Evolutionary conservation across 768 basidiomycete species (phyloP), one percentile per base, ranked within the genome.

Genomic region (Albatrellus ellisii): DNA sequence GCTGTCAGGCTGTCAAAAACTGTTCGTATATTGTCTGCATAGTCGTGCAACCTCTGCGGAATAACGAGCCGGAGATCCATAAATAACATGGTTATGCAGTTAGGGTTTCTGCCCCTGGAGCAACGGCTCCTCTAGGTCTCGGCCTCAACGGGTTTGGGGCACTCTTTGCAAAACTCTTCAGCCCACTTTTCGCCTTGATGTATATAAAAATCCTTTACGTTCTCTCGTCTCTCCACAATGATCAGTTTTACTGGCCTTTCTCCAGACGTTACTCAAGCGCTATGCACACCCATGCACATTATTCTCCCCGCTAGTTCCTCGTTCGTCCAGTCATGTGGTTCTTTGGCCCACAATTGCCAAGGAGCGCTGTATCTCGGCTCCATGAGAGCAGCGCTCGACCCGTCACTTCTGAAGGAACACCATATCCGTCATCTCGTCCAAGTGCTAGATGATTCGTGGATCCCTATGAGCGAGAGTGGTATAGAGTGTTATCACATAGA

Each of bases 231-330:
- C 45, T 36, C 20, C 25, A 45, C 49, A 41, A 85, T 85, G 82
- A 85, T 86, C 56, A 75, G 81, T 41, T 84, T 85, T 67, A 81
- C 85, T 57, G 72, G 67, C 42, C 63, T 85, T 46, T 68, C 81
- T 10, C 72, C 75, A 22, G 82, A 84, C 52, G 79, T 85, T 37
- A 75, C 80, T 69, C 78, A 83, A 57, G 77, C 83, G 6, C 82
- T 86, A 76, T 84, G 81, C 63, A 86, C 82, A 0, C 83, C 83
- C 0, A 84, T 86, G 83, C 82, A 86, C 60, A 69, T 71, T 48
- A 73, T 86, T 53, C 64, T 83, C 70, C 25, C 59, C 29, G 62
- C 32, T n/a, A n/a, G n/a, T 34, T 59, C 39, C 44, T 54, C 31
- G 36, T 56, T 41, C 36, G 17, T 50, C 52, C 43, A 45, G n/a